Conservation (phyloP, 169 alveolate species). For the Perkinsus chesapeaki region DNA sequence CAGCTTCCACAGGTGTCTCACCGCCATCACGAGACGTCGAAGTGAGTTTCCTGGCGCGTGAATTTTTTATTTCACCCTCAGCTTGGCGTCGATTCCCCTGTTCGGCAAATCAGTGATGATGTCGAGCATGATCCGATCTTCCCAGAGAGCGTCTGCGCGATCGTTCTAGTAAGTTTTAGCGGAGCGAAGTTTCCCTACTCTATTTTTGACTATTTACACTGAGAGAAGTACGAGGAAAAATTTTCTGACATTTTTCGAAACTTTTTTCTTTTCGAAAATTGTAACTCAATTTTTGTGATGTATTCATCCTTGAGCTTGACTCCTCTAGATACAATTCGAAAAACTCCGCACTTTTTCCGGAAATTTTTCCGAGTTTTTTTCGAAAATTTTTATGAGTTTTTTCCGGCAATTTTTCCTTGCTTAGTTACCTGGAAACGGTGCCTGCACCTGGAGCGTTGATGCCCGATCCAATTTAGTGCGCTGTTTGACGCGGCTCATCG, state of each 20-base stretch:
- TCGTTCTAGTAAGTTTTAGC: not conserved
- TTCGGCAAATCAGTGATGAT: not conserved
- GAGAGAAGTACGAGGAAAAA: too few species aligned
- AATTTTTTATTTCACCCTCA: not conserved
- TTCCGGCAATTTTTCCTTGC: not conserved
- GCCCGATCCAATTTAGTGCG: not conserved
- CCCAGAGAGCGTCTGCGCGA: not conserved
- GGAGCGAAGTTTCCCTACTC: not conserved
- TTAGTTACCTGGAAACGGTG: not conserved
- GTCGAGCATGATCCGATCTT: not conserved
- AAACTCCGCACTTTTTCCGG: too few species aligned
- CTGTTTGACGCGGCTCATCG: not conserved
- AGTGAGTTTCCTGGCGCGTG: not conserved
- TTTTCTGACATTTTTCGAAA: too few species aligned
- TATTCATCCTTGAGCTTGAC: too few species aligned
- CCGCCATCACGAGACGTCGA: not conserved
- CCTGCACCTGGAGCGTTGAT: not conserved
- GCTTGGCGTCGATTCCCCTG: not conserved
- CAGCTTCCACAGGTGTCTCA: not conserved
- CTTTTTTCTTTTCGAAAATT: too few species aligned
- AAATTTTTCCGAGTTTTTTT: too few species aligned
- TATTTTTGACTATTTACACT: too few species aligned
- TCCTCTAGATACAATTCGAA: too few species aligned
- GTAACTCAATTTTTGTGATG: too few species aligned
- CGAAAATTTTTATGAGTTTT: too few species aligned